Evolutionary conservation across 1,139 yeast species (phyloP).

Genomic region (Magnusiomyces starmeri): DNA sequence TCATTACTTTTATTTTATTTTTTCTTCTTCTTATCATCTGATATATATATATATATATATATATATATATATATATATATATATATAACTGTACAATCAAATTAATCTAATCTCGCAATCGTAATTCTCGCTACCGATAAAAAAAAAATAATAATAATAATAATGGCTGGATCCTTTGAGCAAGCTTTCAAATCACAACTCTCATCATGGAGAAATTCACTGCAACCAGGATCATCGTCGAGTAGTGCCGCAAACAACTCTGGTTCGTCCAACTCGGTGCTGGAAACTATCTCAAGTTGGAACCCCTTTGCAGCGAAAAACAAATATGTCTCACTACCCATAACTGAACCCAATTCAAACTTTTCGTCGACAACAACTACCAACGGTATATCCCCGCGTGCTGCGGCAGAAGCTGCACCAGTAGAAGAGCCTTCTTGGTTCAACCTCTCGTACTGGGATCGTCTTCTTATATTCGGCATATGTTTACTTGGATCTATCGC

Average conservation of each 20-base stretch:
- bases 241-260: slow-evolving; percentile 12
- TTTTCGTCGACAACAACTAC: slow-evolving; percentile 21
- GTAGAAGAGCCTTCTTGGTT: slow-evolving; percentile 54
- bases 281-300: slow-evolving; percentile 36
- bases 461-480: slow-evolving; percentile 68
- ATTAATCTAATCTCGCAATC: too few relatives aligned
- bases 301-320: slow-evolving; percentile 39
- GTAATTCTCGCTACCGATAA: too few relatives aligned
- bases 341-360: slow-evolving; percentile 45
- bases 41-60: too few relatives aligned
- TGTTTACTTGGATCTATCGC: slow-evolving; percentile 69
- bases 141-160: too few relatives aligned
- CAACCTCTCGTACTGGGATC: slow-evolving; percentile 65
- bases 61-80: too few relatives aligned
- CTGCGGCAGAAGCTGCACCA: slow-evolving; percentile 6
- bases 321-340: slow-evolving; percentile 47
- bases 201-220: slow-evolving; percentile 31
- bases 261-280: slow-evolving; percentile 29
- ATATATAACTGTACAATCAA: too few relatives aligned
- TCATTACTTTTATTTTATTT: too few relatives aligned
- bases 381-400: slow-evolving; percentile 1
- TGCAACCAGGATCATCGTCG: slow-evolving; percentile 15
- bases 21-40: too few relatives aligned
- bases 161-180: slow-evolving; percentile 21
- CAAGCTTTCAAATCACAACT: slow-evolving; percentile 36